Base-by-base conservation (phyloP, 2,329 filamentous ascomycete genomes). In the Leptographium radiaticola region DNA sequence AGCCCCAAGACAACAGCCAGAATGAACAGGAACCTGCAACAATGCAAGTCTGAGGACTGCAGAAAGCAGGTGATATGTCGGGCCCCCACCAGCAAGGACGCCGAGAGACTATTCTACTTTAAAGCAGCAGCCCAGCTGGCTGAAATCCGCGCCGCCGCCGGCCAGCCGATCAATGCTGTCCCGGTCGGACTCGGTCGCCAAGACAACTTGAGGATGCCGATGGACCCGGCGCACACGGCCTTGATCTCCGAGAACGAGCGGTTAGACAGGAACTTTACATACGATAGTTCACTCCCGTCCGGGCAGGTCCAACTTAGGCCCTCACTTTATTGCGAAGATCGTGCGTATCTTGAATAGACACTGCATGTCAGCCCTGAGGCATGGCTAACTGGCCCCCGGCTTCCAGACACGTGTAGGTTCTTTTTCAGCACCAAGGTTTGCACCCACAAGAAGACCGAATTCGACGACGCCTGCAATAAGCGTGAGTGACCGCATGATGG, bases 331-430 rank as follows among this genome's bases (percentile, higher is more conserved):
- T 47, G 44, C 16, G 44, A 47, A 18, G 44, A 47, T 6, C 44
- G 44, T 47, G 25, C 16, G 44, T 47, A 31, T 4, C 5, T 7
- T 44, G 9, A 47, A 18, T 18, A 9, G 2, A 6, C 1, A n/a
- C 2, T 13, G 18, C 12, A 5, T n/a, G 18, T 31, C 4, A 16
- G 8, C 33, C 2, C 2, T 20, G 12, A 8, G 6, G 25, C 6
- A 4, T 10, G 6, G 15, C 43, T 46, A 12, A 38, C 43, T 6
- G 11, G 2, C 12, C 1, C 1, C 16, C n/a, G 11, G 2, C 12
- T 1, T 1, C 16, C n/a, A 59, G 57, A 59, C 48, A 59, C 58
- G 1, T 59, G 58, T 50, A 44, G 50, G 2, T 57, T 46, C 48
- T 59, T 59, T 39, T 59, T 56, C 13, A 38, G 52, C 3, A 13